Base-by-base conservation (phyloP, 495 filamentous ascomycete genomes). In the Annulohypoxylon nitens region DNA sequence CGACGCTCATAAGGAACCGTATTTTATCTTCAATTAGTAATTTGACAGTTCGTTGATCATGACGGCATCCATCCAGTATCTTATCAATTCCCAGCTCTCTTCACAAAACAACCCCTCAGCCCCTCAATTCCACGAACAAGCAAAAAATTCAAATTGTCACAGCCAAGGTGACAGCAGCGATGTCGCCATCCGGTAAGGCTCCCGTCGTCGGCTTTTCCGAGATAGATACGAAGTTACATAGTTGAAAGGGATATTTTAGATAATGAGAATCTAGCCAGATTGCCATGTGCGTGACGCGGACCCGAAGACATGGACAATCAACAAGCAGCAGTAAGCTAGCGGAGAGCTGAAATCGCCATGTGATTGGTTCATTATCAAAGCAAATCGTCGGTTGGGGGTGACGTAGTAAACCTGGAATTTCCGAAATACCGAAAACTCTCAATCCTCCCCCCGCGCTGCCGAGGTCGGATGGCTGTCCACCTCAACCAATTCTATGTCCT, bases 1-100 rank as follows among this genome's bases (percentile, higher is more conserved):
- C 72, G 72, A 54, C 72, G 72, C 72, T 61, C 64, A 54, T 68
- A 75, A 67, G 72, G 72, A 75, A 67, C 67, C 59, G 51, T 68
- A 64, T 48, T 51, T 34, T 36, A 54, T 67, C 59, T 39, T 59
- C 43, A 63, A 67, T 58, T 70, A 39, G 34, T 61, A 23, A 39
- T 39, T 45, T 43, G 61, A 60, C 39, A 60, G 53, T 39, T 34
- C 36, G 66, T 65, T 61, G 61, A 70, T 73, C 64, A 73, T 74
- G 71, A 74, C 71, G 71, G 55, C 66, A 74, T 74, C 39, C 37
- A 69, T 61, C 36, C 47, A 18, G 41, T 50, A 65, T 67, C 66
- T 69, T 66, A 61, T 62, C 57, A 62, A 60, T 20, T 20, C 30
- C 30, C 30, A 30, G 30, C 30, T 30, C 30, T 30, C 30, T 37